Evolutionary conservation across 371 early-diverging fungal genomes (phyloP).

Genomic region (Synchytrium microbalum): DNA sequence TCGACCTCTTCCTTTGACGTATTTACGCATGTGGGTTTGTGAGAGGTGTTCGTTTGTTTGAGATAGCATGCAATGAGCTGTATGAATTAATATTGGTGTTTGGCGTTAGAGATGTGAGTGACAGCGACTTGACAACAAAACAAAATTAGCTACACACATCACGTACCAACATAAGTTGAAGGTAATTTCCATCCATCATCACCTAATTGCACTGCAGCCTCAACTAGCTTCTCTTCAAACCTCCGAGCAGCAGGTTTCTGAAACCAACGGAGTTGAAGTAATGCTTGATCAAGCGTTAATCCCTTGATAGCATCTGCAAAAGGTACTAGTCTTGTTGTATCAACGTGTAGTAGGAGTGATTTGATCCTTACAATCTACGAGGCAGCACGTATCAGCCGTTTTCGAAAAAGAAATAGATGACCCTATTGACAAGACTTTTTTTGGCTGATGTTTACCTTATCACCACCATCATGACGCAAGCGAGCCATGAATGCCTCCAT

Average conservation of each 20-base stretch:
- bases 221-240: slow-evolving; percentile 18
- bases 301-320: slow-evolving; percentile 28
- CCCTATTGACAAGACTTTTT: slow-evolving; percentile 3
- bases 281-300: slow-evolving; percentile 27
- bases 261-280: slow-evolving; percentile 26
- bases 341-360: slow-evolving; percentile 26
- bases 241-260: slow-evolving; percentile 21
- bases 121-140: neutral
- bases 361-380: no score
- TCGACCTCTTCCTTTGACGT: slow-evolving; percentile 33
- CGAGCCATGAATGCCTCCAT: slow-evolving; percentile 18
- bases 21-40: slow-evolving; percentile 15
- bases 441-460: slow-evolving; percentile 16
- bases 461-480: slow-evolving; percentile 27
- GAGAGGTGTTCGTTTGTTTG: slow-evolving; percentile 30
- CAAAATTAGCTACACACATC: neutral
- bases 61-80: neutral
- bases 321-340: slow-evolving; percentile 27
- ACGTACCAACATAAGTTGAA: slow-evolving; percentile 35
- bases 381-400: neutral
- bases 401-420: no score
- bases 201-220: slow-evolving; percentile 25
- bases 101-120: neutral
- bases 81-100: no score
- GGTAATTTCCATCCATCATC: slow-evolving; percentile 22